Evolutionary conservation across 768 basidiomycete genomes (phyloP).

Genomic region (Hygrophorus pudorinus): DNA sequence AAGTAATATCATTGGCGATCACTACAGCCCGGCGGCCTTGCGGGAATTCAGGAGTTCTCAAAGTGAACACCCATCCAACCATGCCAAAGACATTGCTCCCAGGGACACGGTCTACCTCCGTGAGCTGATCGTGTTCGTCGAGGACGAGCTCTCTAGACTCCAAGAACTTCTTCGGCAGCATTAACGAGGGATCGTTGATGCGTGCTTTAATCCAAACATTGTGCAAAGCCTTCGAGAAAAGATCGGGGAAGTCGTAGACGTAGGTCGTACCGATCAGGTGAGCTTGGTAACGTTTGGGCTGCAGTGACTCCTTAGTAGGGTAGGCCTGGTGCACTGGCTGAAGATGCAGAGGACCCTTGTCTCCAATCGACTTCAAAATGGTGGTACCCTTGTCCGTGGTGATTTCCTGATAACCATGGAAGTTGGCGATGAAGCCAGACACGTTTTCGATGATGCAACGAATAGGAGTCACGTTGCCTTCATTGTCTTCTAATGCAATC

Average conservation of each 20-base stretch:
- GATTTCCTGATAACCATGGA: conserved; percentile 96
- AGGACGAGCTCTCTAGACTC: conserved; percentile 86
- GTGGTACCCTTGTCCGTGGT: conserved; percentile 91
- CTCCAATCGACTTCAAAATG: conserved; percentile 96
- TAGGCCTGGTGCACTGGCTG: conserved; percentile 92
- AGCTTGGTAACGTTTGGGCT: conserved; percentile 98
- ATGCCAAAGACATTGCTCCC: conserved; percentile 95
- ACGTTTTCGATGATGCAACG: conserved; percentile 98
- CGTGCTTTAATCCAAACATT: conserved; percentile 82
- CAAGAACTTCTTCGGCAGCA: conserved; percentile 67
- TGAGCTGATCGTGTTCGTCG: conserved; percentile 86
- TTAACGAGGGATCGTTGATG: conserved; percentile 50
- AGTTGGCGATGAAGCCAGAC: conserved; percentile 97
- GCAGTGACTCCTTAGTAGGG: conserved; percentile 94
- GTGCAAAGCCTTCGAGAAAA: conserved; percentile 94
- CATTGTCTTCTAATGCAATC: conserved; percentile 86
- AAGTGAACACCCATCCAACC: conserved; percentile 95
- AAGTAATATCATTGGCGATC: conserved; percentile 97
- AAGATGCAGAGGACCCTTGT: conserved; percentile 92
- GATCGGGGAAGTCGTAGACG: conserved; percentile 98
- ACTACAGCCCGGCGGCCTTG: conserved; percentile 80
- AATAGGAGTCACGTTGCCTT: conserved; percentile 92
- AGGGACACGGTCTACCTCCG: conserved; percentile 84
- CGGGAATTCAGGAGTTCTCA: conserved; percentile 88
- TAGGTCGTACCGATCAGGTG: conserved; percentile 98